Conservation (phyloP, 164 flowering plant genomes). For the Akebia trifoliata region DNA sequence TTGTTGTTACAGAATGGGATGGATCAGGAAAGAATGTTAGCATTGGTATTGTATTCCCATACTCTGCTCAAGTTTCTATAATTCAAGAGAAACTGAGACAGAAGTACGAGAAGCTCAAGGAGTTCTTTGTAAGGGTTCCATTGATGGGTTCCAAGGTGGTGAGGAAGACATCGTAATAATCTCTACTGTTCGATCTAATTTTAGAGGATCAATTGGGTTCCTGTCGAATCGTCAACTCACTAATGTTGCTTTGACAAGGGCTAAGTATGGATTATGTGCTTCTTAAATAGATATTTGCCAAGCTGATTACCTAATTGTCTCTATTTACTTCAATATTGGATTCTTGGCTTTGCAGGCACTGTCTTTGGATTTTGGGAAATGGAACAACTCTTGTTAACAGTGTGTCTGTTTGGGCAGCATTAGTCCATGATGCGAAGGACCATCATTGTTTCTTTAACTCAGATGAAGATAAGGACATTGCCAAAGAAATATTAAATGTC, state of each 20-base stretch:
- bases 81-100: slow-evolving; percentile 31
- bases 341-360: slow-evolving; percentile 22
- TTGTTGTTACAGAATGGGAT: slow-evolving; percentile 36
- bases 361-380: slow-evolving; percentile 48
- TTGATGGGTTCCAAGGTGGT: slow-evolving; percentile 66
- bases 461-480: slow-evolving; percentile 31
- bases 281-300: too few species aligned
- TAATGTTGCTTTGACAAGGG: slow-evolving; percentile 66
- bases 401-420: slow-evolving; percentile 31
- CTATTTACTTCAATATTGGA: too few species aligned
- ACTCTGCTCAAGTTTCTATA: slow-evolving; percentile 47
- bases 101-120: slow-evolving; percentile 25
- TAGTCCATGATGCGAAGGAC: slow-evolving; percentile 35
- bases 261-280: slow-evolving; percentile 38
- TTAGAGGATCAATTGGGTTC: slow-evolving; percentile 43
- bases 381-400: slow-evolving; percentile 26
- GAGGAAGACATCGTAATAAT: slow-evolving; percentile 54
- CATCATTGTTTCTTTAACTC: slow-evolving; percentile 32
- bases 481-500: slow-evolving; percentile 31
- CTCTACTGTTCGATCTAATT: slow-evolving; percentile 53
- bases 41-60: slow-evolving; percentile 70
- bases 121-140: slow-evolving; percentile 41
- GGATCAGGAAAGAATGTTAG: slow-evolving; percentile 32
- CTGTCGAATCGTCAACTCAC: slow-evolving; percentile 37
- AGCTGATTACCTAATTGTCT: too few species aligned